These are phyloP conservation scores for Hirsutella minnesotensis DNA, from an alignment of 2,329 filamentous ascomycete genomes.

Conservation along the genomic window DNA sequence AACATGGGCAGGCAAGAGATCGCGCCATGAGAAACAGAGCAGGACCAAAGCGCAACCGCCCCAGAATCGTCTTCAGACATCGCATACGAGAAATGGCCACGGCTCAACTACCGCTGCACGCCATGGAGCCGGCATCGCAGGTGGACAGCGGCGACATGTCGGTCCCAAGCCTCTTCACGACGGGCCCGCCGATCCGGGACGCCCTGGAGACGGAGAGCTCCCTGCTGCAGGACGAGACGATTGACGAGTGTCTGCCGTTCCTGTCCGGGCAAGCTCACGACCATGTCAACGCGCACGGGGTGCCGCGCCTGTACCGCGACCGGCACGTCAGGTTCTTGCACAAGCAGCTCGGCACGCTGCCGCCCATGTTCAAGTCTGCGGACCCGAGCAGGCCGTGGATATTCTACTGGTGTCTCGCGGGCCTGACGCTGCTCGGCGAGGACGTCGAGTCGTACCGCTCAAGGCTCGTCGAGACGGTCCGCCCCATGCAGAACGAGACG, in stretches of 20 bases:
- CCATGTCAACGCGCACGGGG: slow-evolving; percentile 55
- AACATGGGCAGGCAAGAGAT: slow-evolving; percentile 10
- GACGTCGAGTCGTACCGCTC: slow-evolving; percentile 58
- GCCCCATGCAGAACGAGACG: slow-evolving; percentile 65
- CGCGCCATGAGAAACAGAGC: slow-evolving; percentile 18
- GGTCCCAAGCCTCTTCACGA: slow-evolving; percentile 45
- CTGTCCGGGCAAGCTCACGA: slow-evolving; percentile 39
- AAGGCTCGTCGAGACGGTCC: slow-evolving; percentile 61
- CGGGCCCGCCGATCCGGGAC: slow-evolving; percentile 52
- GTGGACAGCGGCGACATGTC: no score
- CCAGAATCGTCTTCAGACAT: slow-evolving; percentile 20
- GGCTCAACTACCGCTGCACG: slow-evolving; percentile 4
- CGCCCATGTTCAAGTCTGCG: slow-evolving; percentile 56
- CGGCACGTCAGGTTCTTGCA: slow-evolving; percentile 52
- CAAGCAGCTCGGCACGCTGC: slow-evolving; percentile 47
- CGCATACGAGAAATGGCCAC: slow-evolving; percentile 10
- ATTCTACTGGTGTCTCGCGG: slow-evolving; percentile 81
- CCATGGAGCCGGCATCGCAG: background rate
- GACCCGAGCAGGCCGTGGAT: slow-evolving; percentile 91
- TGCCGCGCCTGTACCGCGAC: slow-evolving; percentile 60
- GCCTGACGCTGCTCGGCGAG: slow-evolving; percentile 63
- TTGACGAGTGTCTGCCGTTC: slow-evolving; percentile 57
- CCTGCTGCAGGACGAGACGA: slow-evolving; percentile 53
- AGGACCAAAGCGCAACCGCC: slow-evolving; percentile 15
- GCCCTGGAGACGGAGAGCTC: slow-evolving; percentile 56